Evolutionary conservation across 176 grass and related monocot genomes (phyloP).

Genomic region (Elymus sibiricus): DNA sequence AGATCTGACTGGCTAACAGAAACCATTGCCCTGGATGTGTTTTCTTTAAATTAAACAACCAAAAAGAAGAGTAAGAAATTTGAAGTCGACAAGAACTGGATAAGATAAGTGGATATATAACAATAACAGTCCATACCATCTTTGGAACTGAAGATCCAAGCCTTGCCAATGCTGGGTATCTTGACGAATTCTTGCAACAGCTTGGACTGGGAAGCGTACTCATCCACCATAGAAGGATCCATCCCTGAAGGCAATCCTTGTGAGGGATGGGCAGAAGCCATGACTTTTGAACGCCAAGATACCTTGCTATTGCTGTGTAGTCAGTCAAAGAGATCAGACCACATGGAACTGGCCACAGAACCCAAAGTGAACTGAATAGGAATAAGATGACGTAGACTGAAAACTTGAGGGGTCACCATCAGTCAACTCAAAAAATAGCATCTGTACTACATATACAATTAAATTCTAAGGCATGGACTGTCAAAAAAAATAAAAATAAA

Average conservation of each 20-base stretch:
- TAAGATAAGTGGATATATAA: neutral
- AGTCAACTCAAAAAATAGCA: neutral
- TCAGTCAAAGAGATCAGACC: slow-evolving; percentile 17
- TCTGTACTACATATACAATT: neutral
- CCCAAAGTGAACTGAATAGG: neutral
- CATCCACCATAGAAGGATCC: slow-evolving; percentile 51
- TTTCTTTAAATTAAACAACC: slow-evolving; percentile 38
- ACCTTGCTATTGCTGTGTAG: slow-evolving; percentile 23
- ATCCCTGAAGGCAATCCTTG: slow-evolving; percentile 53
- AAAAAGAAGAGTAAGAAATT: neutral
- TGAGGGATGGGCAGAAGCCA: slow-evolving; percentile 31
- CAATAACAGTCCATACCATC: slow-evolving; percentile 33
- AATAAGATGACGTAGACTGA: neutral
- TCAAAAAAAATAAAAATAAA: too few species aligned
- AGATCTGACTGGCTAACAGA: slow-evolving; percentile 61
- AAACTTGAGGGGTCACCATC: neutral
- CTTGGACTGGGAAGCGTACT: slow-evolving; percentile 75
- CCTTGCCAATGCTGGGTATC: slow-evolving; percentile 66
- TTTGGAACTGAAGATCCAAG: slow-evolving; percentile 80
- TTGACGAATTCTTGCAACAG: slow-evolving; percentile 74
- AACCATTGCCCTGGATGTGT: slow-evolving; percentile 61
- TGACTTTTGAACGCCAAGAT: neutral
- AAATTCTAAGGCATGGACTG: neutral
- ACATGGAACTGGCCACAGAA: neutral
- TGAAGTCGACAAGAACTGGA: neutral